phyloP scores from a whole-genome alignment of 164 flowering plant genomes.

The Macadamia tetraphylla region DNA sequence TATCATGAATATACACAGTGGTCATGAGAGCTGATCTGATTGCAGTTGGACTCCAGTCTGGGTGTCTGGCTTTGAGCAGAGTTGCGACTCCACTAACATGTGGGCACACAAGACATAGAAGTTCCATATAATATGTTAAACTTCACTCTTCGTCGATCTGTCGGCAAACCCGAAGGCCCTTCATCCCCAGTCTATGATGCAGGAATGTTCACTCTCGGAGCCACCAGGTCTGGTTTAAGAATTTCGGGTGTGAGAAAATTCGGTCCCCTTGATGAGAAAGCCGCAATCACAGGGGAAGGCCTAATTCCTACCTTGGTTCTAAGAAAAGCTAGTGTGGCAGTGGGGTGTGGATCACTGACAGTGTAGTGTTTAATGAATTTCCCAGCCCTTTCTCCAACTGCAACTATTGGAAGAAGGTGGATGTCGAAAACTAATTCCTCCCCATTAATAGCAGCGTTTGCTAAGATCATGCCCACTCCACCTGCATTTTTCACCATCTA shows the following conservation, averaged over 20 bases:
- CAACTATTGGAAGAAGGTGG: neutral
- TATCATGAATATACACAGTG: neutral
- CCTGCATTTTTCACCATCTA: neutral
- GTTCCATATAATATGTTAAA: neutral
- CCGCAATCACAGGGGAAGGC: neutral
- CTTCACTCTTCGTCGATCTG: neutral
- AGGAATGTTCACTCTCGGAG: constrained; percentile 1
- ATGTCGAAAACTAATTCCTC: no score
- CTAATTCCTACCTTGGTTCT: neutral
- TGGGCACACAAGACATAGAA: constrained; percentile 3
- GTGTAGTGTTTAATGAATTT: neutral
- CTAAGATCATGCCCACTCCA: constrained; percentile 5
- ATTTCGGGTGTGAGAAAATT: neutral
- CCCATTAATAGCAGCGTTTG: neutral
- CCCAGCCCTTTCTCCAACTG: neutral
- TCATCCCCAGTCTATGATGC: neutral
- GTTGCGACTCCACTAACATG: neutral
- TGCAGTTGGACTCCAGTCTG: neutral
- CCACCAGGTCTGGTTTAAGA: constrained; percentile 4
- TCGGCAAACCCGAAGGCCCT: neutral
- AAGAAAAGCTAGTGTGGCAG: neutral
- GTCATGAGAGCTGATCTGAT: neutral
- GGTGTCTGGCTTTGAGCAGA: neutral
- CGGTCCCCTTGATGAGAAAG: neutral
- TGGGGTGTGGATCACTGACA: neutral